phyloP scores from a whole-genome alignment of 495 filamentous ascomycete species.

The Glonium stellatum region DNA sequence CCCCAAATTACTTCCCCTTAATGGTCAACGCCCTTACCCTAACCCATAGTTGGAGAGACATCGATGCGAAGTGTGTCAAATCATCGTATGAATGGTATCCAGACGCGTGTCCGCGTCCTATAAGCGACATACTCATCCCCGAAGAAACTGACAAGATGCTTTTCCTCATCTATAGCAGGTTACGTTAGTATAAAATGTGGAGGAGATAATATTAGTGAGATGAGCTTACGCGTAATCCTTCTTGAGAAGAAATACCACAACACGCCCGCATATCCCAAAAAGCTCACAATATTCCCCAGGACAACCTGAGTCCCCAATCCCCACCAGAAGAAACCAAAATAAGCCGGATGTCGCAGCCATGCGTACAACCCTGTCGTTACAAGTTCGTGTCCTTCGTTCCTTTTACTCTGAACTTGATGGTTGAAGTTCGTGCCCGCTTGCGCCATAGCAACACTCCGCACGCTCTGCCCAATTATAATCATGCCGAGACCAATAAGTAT shows the following conservation, averaged over 20 bases:
- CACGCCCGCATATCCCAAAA: constrained; percentile 63
- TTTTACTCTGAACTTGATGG: constrained; percentile 67
- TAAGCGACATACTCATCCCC: constrained; percentile 74
- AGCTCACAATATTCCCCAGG: constrained; percentile 74
- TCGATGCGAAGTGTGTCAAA: no score
- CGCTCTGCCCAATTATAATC: constrained; percentile 63
- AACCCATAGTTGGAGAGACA: no score
- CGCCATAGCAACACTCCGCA: constrained; percentile 73
- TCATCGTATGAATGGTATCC: constrained; percentile 64
- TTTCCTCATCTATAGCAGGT: constrained; percentile 59
- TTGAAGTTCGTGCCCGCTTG: constrained; percentile 90
- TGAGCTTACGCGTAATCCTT: constrained; percentile 57
- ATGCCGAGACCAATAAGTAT: constrained; percentile 52
- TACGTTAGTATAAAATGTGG: not conserved
- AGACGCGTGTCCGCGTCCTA: constrained; percentile 55
- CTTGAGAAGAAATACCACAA: constrained; percentile 76
- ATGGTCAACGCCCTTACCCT: no score
- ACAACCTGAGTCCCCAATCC: constrained; percentile 88
- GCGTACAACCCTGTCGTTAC: constrained; percentile 67
- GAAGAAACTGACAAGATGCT: constrained; percentile 71
- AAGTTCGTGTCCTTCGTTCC: constrained; percentile 61
- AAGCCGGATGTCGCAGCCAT: constrained; percentile 72
- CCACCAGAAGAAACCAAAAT: constrained; percentile 99
- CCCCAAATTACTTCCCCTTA: no score
- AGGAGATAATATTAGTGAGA: not conserved